Evolutionary conservation across 108 stramenopile species (phyloP).

Genomic region (Skeletonema menzelii): DNA sequence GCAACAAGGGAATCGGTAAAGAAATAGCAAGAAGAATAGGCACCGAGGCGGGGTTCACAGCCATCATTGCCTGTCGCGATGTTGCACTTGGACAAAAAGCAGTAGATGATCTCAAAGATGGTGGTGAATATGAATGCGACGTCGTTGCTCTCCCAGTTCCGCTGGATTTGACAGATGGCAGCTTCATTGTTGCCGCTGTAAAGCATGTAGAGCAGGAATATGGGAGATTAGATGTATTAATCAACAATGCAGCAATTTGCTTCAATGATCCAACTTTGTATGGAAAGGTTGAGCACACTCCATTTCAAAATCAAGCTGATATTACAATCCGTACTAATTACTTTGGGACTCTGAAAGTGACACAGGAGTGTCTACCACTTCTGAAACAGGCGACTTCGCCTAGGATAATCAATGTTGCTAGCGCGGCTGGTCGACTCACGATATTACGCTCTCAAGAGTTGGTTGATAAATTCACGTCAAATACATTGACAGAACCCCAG

Average conservation of each 20-base stretch:
- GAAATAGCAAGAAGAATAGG: constrained; percentile 55
- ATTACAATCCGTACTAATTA: constrained; percentile 62
- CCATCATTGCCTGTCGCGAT: constrained; percentile 50
- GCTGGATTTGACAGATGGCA: constrained; percentile 41
- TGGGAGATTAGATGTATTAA: constrained; percentile 52
- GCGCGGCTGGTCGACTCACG: constrained; percentile 58
- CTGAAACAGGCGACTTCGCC: constrained; percentile 48
- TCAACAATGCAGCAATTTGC: constrained; percentile 69
- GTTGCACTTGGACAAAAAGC: constrained; percentile 40
- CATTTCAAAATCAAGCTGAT: constrained; percentile 56
- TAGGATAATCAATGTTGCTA: constrained; percentile 63
- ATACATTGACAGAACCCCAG: constrained; percentile 27
- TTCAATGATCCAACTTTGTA: constrained; percentile 71
- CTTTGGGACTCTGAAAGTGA: constrained; percentile 54
- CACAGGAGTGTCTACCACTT: constrained; percentile 41
- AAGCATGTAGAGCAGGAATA: constrained; percentile 34
- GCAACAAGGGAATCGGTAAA: constrained; percentile 65
- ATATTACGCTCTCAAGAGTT: constrained; percentile 48
- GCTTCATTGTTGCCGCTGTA: constrained; percentile 25
- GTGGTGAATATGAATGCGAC: constrained; percentile 29
- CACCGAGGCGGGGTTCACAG: constrained; percentile 38
- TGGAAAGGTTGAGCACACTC: constrained; percentile 52
- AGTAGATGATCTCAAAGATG: constrained; percentile 29
- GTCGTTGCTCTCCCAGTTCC: constrained; percentile 29
- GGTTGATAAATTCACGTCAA: constrained; percentile 50